These are phyloP conservation scores for Colletotrichum phormii DNA, from an alignment of 2,329 filamentous ascomycete genomes.

Conservation along the genomic window DNA sequence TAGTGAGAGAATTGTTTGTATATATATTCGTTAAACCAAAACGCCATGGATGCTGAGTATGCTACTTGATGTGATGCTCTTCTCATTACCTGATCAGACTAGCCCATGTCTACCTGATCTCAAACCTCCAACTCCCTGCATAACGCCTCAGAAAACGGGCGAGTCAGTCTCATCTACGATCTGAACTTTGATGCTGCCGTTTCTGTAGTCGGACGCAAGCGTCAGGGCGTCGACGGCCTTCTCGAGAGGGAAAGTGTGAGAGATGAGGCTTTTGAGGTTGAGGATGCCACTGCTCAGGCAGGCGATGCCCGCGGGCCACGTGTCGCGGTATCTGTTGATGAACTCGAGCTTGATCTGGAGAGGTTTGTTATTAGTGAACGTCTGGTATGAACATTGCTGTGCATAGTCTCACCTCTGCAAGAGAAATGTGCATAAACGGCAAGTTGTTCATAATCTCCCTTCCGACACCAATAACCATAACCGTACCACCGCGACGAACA, in stretches of 20 bases:
- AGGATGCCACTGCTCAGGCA: slow-evolving; percentile 69
- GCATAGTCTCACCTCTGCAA: slow-evolving; percentile 62
- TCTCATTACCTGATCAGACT: neutral
- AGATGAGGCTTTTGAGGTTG: slow-evolving; percentile 71
- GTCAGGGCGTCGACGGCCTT: slow-evolving; percentile 65
- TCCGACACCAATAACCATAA: slow-evolving; percentile 75
- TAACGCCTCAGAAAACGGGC: slow-evolving; percentile 9
- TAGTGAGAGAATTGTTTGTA: neutral
- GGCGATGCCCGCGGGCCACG: slow-evolving; percentile 75
- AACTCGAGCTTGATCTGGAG: slow-evolving; percentile 73
- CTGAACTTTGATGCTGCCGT: slow-evolving; percentile 51
- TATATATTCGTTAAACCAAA: neutral
- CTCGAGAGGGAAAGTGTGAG: slow-evolving; percentile 72
- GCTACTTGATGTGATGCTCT: neutral
- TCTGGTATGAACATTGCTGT: too few species aligned
- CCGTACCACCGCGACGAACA: slow-evolving; percentile 66
- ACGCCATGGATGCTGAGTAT: slow-evolving; percentile 14
- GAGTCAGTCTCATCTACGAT: slow-evolving; percentile 44
- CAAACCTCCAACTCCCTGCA: neutral
- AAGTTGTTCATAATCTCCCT: slow-evolving; percentile 72
- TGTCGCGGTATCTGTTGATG: slow-evolving; percentile 78
- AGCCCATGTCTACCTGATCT: neutral
- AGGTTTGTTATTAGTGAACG: neutral
- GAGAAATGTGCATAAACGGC: slow-evolving; percentile 74
- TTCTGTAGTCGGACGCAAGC: slow-evolving; percentile 47